These are phyloP conservation scores for Beauveria pseudobassiana DNA, from an alignment of 2,329 filamentous ascomycete genomes.

Conservation along the genomic window DNA sequence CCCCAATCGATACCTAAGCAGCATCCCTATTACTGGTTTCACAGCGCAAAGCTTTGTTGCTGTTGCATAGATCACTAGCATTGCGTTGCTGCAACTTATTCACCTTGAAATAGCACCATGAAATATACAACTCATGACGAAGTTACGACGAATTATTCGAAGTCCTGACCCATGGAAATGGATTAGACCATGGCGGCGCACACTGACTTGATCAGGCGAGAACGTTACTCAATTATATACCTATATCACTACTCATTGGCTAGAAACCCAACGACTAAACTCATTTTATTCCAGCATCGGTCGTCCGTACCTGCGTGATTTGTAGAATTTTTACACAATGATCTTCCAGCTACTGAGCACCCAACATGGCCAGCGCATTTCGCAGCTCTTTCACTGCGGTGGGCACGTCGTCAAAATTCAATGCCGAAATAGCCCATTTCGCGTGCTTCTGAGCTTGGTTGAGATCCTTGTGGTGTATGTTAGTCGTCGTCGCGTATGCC, in stretches of 20 bases:
- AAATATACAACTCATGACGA: not conserved
- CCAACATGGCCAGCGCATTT: conserved; percentile 63
- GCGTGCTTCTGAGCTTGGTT: conserved; percentile 87
- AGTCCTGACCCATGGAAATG: not conserved
- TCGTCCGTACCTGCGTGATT: not conserved
- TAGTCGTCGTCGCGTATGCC: conserved; percentile 12
- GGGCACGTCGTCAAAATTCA: conserved; percentile 92
- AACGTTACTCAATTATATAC: not conserved
- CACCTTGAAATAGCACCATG: not conserved
- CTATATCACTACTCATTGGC: not conserved
- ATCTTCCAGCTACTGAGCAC: conserved; percentile 36
- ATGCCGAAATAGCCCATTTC: conserved; percentile 89
- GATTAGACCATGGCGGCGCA: not conserved
- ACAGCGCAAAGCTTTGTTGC: conserved; percentile 7
- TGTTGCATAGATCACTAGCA: not conserved
- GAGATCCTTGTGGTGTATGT: conserved; percentile 49
- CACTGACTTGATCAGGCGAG: not conserved
- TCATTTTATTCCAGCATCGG: not conserved
- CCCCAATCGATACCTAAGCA: conserved; percentile 3
- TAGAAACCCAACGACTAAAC: not conserved
- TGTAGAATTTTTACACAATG: not conserved
- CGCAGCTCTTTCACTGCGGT: conserved; percentile 83
- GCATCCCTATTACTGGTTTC: conserved; percentile 1
- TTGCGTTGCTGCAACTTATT: not conserved
- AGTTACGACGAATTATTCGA: not conserved